These are phyloP conservation scores for Hippophae tibetana DNA, from an alignment of 306 rosid genomes.

Conservation along the genomic window DNA sequence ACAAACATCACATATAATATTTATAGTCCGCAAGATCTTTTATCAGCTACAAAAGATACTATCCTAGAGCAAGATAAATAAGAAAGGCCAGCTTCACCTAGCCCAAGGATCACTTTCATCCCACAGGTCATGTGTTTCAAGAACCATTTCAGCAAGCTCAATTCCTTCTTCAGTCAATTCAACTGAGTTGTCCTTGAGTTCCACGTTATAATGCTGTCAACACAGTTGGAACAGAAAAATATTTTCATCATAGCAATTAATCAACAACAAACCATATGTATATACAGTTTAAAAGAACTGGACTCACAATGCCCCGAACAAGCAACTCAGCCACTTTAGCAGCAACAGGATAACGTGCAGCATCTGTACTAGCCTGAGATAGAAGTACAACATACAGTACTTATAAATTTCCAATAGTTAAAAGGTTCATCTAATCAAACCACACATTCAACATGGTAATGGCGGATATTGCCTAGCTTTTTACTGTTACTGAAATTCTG, in stretches of 20 bases:
- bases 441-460: not conserved
- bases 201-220: constrained; percentile 79
- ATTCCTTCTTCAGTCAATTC: constrained; percentile 97
- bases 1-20: not conserved
- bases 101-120: constrained; percentile 99
- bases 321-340: constrained; percentile 95
- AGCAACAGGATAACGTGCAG: constrained; percentile 92
- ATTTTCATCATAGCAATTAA: not conserved
- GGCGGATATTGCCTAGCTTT: not conserved
- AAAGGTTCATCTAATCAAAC: not conserved
- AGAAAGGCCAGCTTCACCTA: constrained; percentile 40
- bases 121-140: constrained; percentile 92
- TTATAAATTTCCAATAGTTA: not conserved
- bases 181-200: constrained; percentile 83
- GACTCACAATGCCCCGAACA: constrained; percentile 57
- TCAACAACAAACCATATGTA: not conserved
- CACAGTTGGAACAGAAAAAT: constrained; percentile 10
- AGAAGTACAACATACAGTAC: constrained; percentile 19
- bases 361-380: constrained; percentile 82
- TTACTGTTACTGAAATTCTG: constrained; percentile 14
- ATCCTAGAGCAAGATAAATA: constrained; percentile 10
- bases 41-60: constrained; percentile 7
- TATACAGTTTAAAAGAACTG: constrained; percentile 12
- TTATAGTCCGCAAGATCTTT: not conserved
- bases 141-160: constrained; percentile 88